These are phyloP conservation scores for Theobroma cacao DNA, from an alignment of 345 rosid genomes.

Conservation along the genomic window DNA sequence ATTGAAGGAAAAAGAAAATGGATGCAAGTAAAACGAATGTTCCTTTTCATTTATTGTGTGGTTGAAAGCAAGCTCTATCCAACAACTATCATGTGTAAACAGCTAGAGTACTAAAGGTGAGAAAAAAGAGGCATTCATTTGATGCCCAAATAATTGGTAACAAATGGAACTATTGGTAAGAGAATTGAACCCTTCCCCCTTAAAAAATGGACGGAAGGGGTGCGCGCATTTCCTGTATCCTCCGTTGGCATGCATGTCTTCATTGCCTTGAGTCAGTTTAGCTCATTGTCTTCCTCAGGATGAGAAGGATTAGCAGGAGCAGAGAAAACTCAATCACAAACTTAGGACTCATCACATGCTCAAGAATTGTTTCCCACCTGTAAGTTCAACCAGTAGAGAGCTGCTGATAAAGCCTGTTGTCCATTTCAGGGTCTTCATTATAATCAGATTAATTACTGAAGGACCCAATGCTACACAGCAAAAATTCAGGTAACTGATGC, in stretches of 20 bases:
- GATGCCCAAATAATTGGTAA: conserved; percentile 3
- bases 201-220: background rate
- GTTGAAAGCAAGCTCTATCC: conserved; percentile 4
- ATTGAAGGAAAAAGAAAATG: background rate
- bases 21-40: background rate
- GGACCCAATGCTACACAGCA: conserved; percentile 13
- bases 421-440: conserved; percentile 78
- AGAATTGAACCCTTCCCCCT: conserved; percentile 5
- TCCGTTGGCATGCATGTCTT: background rate
- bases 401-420: conserved; percentile 90
- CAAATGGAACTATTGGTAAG: background rate
- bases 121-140: background rate
- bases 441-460: conserved; percentile 32
- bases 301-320: conserved; percentile 53
- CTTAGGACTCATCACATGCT: conserved; percentile 36
- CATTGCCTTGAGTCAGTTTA: conserved; percentile 20
- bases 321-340: conserved; percentile 58
- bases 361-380: conserved; percentile 70
- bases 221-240: background rate
- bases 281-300: conserved; percentile 44
- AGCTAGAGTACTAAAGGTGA: background rate
- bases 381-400: conserved; percentile 99
- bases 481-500: background rate
- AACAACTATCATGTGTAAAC: background rate
- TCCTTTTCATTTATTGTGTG: background rate